A percentile compares a stretch with the other conserved stretches of the same genome.
phyloP scores from a whole-genome alignment of 179 eudicot genomes.

The Spinacia oleracea region DNA sequence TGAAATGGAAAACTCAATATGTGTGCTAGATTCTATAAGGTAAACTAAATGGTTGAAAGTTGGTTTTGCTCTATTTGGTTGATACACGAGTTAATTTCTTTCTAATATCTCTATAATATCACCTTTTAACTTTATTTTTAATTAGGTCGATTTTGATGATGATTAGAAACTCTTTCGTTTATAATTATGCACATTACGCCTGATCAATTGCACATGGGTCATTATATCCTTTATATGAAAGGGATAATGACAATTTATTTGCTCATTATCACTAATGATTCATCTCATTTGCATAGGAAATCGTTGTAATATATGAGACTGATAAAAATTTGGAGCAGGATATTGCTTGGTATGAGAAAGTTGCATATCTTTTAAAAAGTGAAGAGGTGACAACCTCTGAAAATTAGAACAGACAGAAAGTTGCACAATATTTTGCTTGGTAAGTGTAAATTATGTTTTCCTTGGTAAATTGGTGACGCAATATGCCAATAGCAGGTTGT shows the following conservation, averaged over 20 bases:
- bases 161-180: neutral
- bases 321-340: constrained; percentile 70
- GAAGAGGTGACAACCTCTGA: constrained; percentile 86
- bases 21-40: constrained; percentile 92
- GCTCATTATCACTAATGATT: neutral
- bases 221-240: neutral
- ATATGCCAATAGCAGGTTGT: too few relatives aligned
- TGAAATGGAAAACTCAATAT: constrained; percentile 85
- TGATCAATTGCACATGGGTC: neutral
- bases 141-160: too few relatives aligned
- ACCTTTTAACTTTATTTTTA: too few relatives aligned
- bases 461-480: too few relatives aligned
- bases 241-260: neutral
- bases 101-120: too few relatives aligned
- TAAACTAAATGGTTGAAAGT: constrained; percentile 14
- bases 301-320: constrained; percentile 77
- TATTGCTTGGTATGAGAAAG: too few relatives aligned
- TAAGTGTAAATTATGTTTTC: too few relatives aligned
- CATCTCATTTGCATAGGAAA: constrained; percentile 58
- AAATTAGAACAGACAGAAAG: constrained; percentile 83
- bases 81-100: too few relatives aligned
- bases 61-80: neutral
- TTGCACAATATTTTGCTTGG: constrained; percentile 77
- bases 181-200: neutral
- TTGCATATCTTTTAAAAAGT: constrained; percentile 82